Percentiles rank a stretch among this genome's conserved stretches.
These are phyloP conservation scores for Saprolegnia diclina DNA, from an alignment of 352 stramenopile genomes.

Conservation along the genomic window DNA sequence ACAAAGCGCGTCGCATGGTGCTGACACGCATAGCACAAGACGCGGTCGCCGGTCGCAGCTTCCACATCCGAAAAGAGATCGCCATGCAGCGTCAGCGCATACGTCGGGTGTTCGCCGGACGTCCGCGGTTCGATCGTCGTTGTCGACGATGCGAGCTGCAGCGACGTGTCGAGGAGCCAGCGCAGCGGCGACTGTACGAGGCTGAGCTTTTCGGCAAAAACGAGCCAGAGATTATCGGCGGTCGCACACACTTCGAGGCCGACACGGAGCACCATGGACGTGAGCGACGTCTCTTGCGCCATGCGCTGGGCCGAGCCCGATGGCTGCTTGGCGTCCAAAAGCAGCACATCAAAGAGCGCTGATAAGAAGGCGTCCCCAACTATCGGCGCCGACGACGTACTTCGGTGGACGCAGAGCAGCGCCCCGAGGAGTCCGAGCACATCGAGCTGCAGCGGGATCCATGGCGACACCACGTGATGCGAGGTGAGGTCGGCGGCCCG, in stretches of 20 bases:
- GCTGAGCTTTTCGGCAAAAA: slow-evolving; percentile 17
- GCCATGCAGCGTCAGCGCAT: not conserved
- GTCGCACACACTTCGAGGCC: slow-evolving; percentile 19
- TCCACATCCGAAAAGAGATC: not conserved
- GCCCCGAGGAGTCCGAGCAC: slow-evolving; percentile 10
- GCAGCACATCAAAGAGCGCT: slow-evolving; percentile 20
- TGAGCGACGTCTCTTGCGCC: slow-evolving; percentile 5
- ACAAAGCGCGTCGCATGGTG: not conserved
- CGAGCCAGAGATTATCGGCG: not conserved
- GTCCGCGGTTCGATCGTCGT: not conserved
- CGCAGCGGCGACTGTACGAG: slow-evolving; percentile 14
- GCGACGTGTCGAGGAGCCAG: slow-evolving; percentile 15
- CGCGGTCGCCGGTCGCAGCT: not conserved
- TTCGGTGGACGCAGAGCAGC: slow-evolving; percentile 13
- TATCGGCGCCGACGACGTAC: not conserved
- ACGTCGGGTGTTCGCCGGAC: not conserved
- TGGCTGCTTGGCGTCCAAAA: slow-evolving; percentile 1
- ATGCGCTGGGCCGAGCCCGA: not conserved
- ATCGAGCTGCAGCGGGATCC: slow-evolving; percentile 10
- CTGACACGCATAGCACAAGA: slow-evolving; percentile 10
- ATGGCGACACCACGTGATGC: not conserved
- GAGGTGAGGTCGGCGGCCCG: not conserved
- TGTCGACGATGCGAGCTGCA: slow-evolving; percentile 7
- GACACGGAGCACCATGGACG: slow-evolving; percentile 15
- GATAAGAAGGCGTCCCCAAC: not conserved